Evolutionary conservation across 306 rosid genomes (phyloP).

Genomic region (Canavalia gladiata): DNA sequence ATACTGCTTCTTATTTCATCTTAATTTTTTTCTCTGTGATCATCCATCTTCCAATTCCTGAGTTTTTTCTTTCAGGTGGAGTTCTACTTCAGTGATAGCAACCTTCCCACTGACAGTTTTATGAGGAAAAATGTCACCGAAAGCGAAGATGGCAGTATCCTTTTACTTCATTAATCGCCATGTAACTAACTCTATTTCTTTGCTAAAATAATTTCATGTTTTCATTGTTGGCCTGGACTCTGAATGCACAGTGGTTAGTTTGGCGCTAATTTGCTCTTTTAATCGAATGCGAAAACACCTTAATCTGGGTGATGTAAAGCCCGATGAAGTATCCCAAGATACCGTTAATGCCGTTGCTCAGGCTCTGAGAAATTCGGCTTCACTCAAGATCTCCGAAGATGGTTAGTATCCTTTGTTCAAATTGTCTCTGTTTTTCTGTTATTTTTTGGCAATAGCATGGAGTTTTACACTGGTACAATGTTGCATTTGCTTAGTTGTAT

Average conservation of each 20-base stretch:
- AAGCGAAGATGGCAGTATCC: constrained; percentile 90
- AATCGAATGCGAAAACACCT: constrained; percentile 83
- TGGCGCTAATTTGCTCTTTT: constrained; percentile 85
- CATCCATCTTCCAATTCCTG: background rate
- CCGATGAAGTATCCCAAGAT: constrained; percentile 62
- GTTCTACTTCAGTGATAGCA: constrained; percentile 94
- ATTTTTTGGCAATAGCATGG: background rate
- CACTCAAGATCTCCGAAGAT: constrained; percentile 82
- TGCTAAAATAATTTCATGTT: background rate
- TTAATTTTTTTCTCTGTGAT: background rate
- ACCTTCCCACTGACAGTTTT: constrained; percentile 80
- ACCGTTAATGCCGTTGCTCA: constrained; percentile 77
- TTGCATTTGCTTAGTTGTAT: background rate
- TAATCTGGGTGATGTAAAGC: constrained; percentile 67
- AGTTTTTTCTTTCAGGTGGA: constrained; percentile 60
- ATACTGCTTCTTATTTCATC: background rate
- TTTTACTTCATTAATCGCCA: constrained; percentile 23
- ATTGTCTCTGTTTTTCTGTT: background rate
- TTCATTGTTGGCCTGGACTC: constrained; percentile 62
- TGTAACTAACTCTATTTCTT: background rate
- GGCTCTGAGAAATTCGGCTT: constrained; percentile 62
- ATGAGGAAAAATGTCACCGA: constrained; percentile 68
- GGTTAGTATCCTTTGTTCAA: constrained; percentile 59
- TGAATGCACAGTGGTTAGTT: constrained; percentile 65
- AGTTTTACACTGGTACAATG: background rate